Conservation (phyloP, 2,329 filamentous ascomycete genomes). For the Colletotrichum graminicola region DNA sequence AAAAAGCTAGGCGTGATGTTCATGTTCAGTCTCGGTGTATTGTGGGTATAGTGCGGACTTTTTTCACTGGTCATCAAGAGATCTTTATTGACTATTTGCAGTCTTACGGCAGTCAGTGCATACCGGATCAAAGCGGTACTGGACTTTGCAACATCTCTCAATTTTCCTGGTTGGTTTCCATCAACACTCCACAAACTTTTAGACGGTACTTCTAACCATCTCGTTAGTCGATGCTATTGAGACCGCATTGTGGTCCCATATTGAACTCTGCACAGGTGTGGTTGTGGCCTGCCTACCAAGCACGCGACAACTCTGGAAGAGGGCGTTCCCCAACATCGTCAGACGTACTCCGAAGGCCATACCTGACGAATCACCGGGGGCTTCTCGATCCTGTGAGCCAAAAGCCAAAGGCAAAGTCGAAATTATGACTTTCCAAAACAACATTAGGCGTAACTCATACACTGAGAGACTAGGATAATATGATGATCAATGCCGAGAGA, state of each 20-base stretch:
- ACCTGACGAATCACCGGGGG: background rate
- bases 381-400: background rate
- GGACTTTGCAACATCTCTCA: background rate
- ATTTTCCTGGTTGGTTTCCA: background rate
- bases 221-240: background rate
- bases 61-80: background rate
- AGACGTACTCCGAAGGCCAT: background rate
- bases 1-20: slow-evolving; percentile 53
- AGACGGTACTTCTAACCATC: background rate
- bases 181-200: background rate
- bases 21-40: slow-evolving; percentile 52
- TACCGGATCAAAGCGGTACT: background rate
- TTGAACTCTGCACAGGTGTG: slow-evolving; percentile 6
- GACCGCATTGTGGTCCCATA: background rate
- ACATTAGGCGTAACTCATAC: background rate
- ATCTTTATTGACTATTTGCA: background rate
- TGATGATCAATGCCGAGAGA: background rate
- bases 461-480: background rate
- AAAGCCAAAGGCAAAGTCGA: background rate
- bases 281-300: slow-evolving; percentile 22
- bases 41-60: slow-evolving; percentile 15
- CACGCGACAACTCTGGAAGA: background rate
- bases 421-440: no score
- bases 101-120: slow-evolving; percentile 21
- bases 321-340: background rate